Conservation (phyloP, 2,329 filamentous ascomycete species). For the Tolypocladium ophioglossoides region DNA sequence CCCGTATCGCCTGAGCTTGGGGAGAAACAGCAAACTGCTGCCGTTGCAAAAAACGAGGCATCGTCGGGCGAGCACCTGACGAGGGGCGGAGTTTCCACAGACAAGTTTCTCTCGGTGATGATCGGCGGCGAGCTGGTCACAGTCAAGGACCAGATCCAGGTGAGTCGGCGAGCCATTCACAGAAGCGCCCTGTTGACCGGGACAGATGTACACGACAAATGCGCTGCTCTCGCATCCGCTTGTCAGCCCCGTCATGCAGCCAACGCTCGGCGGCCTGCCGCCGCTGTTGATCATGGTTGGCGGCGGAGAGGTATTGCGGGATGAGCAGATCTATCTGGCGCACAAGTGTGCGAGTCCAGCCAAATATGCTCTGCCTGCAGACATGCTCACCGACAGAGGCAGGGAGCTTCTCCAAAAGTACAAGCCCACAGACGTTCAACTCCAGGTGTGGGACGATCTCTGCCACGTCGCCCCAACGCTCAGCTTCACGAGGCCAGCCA, state of each 20-base stretch:
- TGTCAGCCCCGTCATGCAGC: slow-evolving; percentile 80
- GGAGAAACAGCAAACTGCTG: slow-evolving; percentile 23
- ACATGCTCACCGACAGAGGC: slow-evolving; percentile 52
- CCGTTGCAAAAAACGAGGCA: slow-evolving; percentile 13
- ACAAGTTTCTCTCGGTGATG: slow-evolving; percentile 46
- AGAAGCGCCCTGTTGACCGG: slow-evolving; percentile 4
- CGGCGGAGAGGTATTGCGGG: slow-evolving; percentile 78
- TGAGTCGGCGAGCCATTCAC: slow-evolving; percentile 22
- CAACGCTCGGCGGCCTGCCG: slow-evolving; percentile 80
- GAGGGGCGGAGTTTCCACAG: slow-evolving; percentile 15
- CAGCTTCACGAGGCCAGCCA: slow-evolving; percentile 93
- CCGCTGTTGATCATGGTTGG: slow-evolving; percentile 80
- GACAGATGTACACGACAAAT: slow-evolving; percentile 68
- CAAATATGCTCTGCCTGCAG: slow-evolving; percentile 60
- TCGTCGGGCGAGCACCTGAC: slow-evolving; percentile 13
- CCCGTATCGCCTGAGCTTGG: slow-evolving; percentile 13
- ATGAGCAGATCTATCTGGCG: slow-evolving; percentile 90
- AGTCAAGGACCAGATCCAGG: slow-evolving; percentile 87
- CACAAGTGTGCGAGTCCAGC: slow-evolving; percentile 85
- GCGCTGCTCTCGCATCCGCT: slow-evolving; percentile 76
- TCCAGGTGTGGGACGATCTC: slow-evolving; percentile 93
- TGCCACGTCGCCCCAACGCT: slow-evolving; percentile 88
- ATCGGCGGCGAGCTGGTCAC: slow-evolving; percentile 61
- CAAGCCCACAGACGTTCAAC: slow-evolving; percentile 78
- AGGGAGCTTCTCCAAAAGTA: slow-evolving; percentile 52